Evolutionary conservation across 768 basidiomycete species (phyloP), one percentile per base, ranked within the genome.

Genomic region (Russula griseocarnosa): DNA sequence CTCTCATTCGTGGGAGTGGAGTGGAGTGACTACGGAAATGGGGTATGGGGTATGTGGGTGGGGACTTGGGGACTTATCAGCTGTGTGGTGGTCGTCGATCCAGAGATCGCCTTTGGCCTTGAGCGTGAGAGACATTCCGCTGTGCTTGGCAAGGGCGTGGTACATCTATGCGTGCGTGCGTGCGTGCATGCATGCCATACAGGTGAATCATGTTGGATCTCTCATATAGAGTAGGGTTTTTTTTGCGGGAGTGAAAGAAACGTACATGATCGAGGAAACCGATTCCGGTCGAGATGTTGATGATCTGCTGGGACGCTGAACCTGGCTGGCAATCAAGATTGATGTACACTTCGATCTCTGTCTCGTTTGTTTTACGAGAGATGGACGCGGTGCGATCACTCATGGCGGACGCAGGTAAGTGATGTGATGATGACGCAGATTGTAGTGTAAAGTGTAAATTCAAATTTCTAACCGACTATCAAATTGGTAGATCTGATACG

Each of bases 11-110:
- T 28, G n/a, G n/a, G n/a, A n/a, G 32, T 32, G 30, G 8, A 32
- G 60, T 56, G n/a, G 67, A n/a, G n/a, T 26, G 49, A 26, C 7
- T 28, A 20, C 8, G 50, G 9, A n/a, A n/a, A n/a, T n/a, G n/a
- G n/a, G n/a, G n/a, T n/a, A n/a, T n/a, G n/a, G n/a, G n/a, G n/a
- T n/a, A n/a, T n/a, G n/a, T n/a, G n/a, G n/a, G n/a, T n/a, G n/a
- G n/a, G n/a, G n/a, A n/a, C n/a, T n/a, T n/a, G n/a, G 55, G 22
- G 55, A 86, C 88, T 86, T 85, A 90, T 99, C 97, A 83, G 96
- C 93, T 53, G 95, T 93, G 76, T 99, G 97, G 71, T 98, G 97
- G 77, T 99, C 97, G 76, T 99, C 97, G 64, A 98, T 97, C 84
- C 88, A 92, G 9, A 98, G 81, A 74, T 99, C 97, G 46, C 97